phyloP scores from a whole-genome alignment of 768 basidiomycete species.

The Hysterangium stoloniferum region DNA sequence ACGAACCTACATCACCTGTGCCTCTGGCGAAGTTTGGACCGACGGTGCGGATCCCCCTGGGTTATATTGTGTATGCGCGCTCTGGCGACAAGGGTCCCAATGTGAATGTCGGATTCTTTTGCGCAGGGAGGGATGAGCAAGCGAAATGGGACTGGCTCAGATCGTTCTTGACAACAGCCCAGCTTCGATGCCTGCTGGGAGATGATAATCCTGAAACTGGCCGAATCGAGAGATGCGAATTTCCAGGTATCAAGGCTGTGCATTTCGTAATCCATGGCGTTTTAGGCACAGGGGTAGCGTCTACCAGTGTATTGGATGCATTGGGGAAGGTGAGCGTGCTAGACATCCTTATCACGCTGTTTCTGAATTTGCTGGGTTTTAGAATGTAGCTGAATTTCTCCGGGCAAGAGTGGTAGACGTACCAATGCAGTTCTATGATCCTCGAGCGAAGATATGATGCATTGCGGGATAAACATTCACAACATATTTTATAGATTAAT shows the following conservation, averaged over 20 bases:
- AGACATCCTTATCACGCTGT: background rate
- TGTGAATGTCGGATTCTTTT: slow-evolving; percentile 6
- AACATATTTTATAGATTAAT: no score
- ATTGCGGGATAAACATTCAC: no score
- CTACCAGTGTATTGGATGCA: background rate
- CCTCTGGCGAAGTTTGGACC: slow-evolving; percentile 1
- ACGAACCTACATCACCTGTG: slow-evolving; percentile 5
- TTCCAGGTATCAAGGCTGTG: background rate
- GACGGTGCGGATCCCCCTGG: slow-evolving; percentile 1
- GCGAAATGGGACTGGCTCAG: slow-evolving; percentile 8
- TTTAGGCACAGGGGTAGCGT: slow-evolving; percentile 1
- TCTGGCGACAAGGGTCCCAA: slow-evolving; percentile 9
- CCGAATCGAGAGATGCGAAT: slow-evolving; percentile 7
- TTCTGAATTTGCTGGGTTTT: background rate
- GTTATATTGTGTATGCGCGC: slow-evolving; percentile 5
- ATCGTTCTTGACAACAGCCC: background rate
- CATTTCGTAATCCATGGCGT: slow-evolving; percentile 8
- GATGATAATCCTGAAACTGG: background rate
- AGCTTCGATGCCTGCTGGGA: slow-evolving; percentile 1
- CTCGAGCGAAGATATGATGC: slow-evolving; percentile 1
- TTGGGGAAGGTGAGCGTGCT: slow-evolving; percentile 3
- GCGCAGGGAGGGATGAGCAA: background rate
- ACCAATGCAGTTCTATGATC: slow-evolving; percentile 4
- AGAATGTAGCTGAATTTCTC: slow-evolving; percentile 8
- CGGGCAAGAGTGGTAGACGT: slow-evolving; percentile 5